phyloP scores from a whole-genome alignment of 176 grass and related monocot genomes.

The Cymbopogon citratus region DNA sequence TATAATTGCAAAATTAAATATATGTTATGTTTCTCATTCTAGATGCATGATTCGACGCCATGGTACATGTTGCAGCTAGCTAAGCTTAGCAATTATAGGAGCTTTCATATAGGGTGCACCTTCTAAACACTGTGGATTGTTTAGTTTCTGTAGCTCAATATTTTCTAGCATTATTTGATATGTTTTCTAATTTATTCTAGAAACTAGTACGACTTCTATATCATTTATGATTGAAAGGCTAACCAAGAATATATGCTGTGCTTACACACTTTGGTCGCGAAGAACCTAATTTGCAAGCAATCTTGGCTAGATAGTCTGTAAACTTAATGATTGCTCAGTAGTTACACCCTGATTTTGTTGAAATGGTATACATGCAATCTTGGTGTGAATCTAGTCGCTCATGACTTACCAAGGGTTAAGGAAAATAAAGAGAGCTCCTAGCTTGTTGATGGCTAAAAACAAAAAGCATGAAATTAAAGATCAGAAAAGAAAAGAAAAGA shows the following conservation, averaged over 20 bases:
- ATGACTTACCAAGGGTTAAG: not conserved
- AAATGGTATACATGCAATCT: slow-evolving; percentile 12
- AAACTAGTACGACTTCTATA: not conserved
- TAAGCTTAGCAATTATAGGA: not conserved
- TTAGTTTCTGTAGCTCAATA: not conserved
- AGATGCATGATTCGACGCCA: not conserved
- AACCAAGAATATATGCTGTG: slow-evolving; percentile 1
- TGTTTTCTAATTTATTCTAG: not conserved
- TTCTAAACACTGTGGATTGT: not conserved
- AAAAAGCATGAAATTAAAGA: slow-evolving; percentile 20
- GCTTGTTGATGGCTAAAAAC: not conserved
- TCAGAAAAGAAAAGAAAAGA: not conserved
- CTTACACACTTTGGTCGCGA: not conserved
- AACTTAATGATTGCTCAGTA: not conserved
- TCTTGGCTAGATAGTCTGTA: not conserved
- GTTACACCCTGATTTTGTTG: not conserved
- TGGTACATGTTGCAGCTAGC: not conserved
- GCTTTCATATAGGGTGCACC: not conserved
- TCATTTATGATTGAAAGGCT: not conserved
- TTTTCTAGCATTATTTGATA: not conserved
- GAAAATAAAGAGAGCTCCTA: not conserved
- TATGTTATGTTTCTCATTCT: not conserved
- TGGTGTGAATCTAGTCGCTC: not conserved
- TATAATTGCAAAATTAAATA: not conserved
- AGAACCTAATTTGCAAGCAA: not conserved